A percentile compares a stretch with the other conserved stretches of the same genome.
Evolutionary conservation across 2,329 filamentous ascomycete species (phyloP).

Genomic region (Macrophomina phaseolina): DNA sequence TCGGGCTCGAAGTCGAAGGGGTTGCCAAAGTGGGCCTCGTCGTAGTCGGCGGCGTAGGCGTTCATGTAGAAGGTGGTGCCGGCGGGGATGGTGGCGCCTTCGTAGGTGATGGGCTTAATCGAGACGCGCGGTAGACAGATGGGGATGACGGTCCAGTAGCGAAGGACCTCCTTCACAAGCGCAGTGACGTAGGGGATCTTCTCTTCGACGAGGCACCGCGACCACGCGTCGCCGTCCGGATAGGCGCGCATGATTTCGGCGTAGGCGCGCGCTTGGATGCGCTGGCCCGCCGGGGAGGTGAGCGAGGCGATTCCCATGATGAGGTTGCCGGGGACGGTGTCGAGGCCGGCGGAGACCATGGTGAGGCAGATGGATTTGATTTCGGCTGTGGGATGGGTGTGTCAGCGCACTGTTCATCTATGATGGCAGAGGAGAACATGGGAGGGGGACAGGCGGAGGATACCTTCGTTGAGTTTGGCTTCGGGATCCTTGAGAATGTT

Average conservation of each 20-base stretch:
- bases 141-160: slow-evolving; percentile 81
- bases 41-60: slow-evolving; percentile 76
- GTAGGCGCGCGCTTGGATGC: slow-evolving; percentile 72
- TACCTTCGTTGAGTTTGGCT: slow-evolving; percentile 70
- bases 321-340: slow-evolving; percentile 80
- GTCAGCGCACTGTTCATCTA: not conserved
- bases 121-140: slow-evolving; percentile 76
- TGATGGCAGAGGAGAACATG: too few relatives aligned
- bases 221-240: slow-evolving; percentile 77
- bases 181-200: slow-evolving; percentile 79
- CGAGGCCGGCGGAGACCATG: slow-evolving; percentile 81
- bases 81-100: slow-evolving; percentile 70
- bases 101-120: slow-evolving; percentile 74
- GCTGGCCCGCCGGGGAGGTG: slow-evolving; percentile 69
- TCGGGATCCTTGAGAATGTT: slow-evolving; percentile 74
- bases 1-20: slow-evolving; percentile 71
- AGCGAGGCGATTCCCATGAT: slow-evolving; percentile 82
- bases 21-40: slow-evolving; percentile 69
- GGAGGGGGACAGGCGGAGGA: not conserved
- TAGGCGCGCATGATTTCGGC: slow-evolving; percentile 74
- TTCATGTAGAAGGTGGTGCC: slow-evolving; percentile 84
- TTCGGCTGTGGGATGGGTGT: slow-evolving; percentile 59
- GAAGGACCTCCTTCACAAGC: slow-evolving; percentile 76
- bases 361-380: slow-evolving; percentile 81
- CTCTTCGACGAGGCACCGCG: slow-evolving; percentile 73